phyloP scores from a whole-genome alignment of 768 basidiomycete genomes.

The Arthromyces matolae region DNA sequence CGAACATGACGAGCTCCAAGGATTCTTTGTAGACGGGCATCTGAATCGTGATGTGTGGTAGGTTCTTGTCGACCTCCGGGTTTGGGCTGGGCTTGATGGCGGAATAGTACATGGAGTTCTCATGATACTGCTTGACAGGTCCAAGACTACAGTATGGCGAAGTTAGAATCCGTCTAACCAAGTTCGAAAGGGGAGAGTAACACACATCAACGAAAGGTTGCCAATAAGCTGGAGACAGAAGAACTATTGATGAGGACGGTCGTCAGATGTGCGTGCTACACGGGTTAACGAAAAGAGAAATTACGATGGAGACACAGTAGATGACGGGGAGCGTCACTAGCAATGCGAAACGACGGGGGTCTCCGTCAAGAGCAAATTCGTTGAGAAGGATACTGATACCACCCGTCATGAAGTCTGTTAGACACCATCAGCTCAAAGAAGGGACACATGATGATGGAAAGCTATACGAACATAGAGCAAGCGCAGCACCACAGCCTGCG shows the following conservation, averaged over 20 bases:
- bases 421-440: not conserved
- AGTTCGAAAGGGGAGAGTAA: conserved; percentile 1
- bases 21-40: conserved; percentile 89
- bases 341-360: conserved; percentile 60
- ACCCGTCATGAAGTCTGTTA: conserved; percentile 54
- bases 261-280: not conserved
- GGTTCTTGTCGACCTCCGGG: conserved; percentile 60
- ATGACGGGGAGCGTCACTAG: conserved; percentile 64
- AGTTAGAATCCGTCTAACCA: not conserved
- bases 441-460: not conserved
- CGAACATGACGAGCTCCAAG: conserved; percentile 68
- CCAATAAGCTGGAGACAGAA: conserved; percentile 70
- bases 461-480: conserved; percentile 55
- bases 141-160: conserved; percentile 43
- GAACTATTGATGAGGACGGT: conserved; percentile 43
- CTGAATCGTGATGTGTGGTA: conserved; percentile 79
- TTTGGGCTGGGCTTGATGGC: conserved; percentile 64
- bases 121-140: conserved; percentile 81
- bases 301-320: conserved; percentile 71
- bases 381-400: conserved; percentile 58
- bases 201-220: conserved; percentile 56
- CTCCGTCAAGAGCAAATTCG: conserved; percentile 66
- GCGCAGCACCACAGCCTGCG: conserved; percentile 60
- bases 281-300: not conserved
- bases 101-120: conserved; percentile 82